A percentile compares a stretch with the other conserved stretches of the same genome.
Evolutionary conservation across 768 basidiomycete genomes (phyloP).

Genomic region (Suillus spraguei): DNA sequence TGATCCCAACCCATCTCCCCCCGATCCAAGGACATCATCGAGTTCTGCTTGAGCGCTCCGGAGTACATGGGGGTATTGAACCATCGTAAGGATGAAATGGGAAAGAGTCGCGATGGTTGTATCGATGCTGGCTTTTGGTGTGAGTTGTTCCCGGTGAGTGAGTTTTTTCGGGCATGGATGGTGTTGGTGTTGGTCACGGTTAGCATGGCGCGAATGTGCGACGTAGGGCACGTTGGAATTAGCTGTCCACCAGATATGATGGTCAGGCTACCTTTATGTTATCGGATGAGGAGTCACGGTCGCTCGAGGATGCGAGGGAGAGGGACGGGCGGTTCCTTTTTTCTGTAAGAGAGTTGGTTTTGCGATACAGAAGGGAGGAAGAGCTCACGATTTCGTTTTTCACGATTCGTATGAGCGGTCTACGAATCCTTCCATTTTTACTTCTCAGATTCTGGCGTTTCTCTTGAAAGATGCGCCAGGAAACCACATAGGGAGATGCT

Average conservation of each 20-base stretch:
- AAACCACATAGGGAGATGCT: conserved; percentile 62
- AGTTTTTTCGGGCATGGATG: background rate
- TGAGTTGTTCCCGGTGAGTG: background rate
- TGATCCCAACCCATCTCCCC: background rate
- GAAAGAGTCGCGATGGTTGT: conserved; percentile 60
- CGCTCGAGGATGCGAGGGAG: conserved; percentile 10
- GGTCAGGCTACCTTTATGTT: conserved; percentile 38
- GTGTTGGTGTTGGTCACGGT: background rate
- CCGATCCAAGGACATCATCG: conserved; percentile 52
- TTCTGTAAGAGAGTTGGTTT: conserved; percentile 23
- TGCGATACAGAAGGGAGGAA: conserved; percentile 14
- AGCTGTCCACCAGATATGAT: conserved; percentile 80
- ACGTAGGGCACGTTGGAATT: conserved; percentile 51
- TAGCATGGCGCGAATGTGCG: background rate
- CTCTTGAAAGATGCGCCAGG: conserved; percentile 70
- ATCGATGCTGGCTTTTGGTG: conserved; percentile 51
- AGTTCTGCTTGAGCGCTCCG: conserved; percentile 66
- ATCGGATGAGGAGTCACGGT: background rate
- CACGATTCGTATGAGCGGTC: conserved; percentile 62
- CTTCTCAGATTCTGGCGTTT: conserved; percentile 63
- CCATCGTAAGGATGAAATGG: conserved; percentile 71
- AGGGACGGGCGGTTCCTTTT: conserved; percentile 39
- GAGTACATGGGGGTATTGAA: conserved; percentile 57
- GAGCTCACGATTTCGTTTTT: conserved; percentile 61
- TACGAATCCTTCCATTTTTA: conserved; percentile 63